These are phyloP conservation scores for Cutaneotrichosporon sp. DNA, from an alignment of 1,284 basidiomycete species.

Conservation along the genomic window DNA sequence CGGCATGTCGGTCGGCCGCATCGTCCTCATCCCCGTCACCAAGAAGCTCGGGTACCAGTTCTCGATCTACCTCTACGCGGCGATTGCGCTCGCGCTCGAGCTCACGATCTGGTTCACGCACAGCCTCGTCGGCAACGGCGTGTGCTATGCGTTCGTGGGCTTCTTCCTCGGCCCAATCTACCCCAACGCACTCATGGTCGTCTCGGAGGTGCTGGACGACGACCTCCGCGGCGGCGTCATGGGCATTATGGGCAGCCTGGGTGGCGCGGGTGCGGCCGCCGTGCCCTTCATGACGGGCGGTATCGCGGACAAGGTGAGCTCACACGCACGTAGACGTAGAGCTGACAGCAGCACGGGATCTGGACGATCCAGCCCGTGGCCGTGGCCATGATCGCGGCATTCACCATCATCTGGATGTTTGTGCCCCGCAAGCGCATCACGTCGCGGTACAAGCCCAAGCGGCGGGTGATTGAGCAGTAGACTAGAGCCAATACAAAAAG, in stretches of 20 bases:
- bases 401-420: constrained; percentile 12
- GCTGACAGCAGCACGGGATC: constrained; percentile 17
- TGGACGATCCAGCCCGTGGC: constrained; percentile 25
- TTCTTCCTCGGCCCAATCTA: constrained; percentile 59
- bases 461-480: background rate
- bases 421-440: constrained; percentile 16
- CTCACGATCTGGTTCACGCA: constrained; percentile 63
- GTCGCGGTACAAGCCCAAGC: constrained; percentile 1
- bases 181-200: constrained; percentile 63
- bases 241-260: constrained; percentile 62
- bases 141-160: constrained; percentile 63
- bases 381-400: constrained; percentile 20
- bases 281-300: constrained; percentile 58
- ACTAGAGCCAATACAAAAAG: constrained; percentile 33
- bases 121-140: constrained; percentile 59
- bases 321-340: background rate
- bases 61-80: constrained; percentile 28
- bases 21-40: constrained; percentile 31
- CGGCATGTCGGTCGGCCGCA: constrained; percentile 28
- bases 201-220: constrained; percentile 60
- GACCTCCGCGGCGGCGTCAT: constrained; percentile 64
- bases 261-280: constrained; percentile 64
- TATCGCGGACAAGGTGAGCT: constrained; percentile 17
- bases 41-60: constrained; percentile 28
- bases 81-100: constrained; percentile 53